Evolutionary conservation across 441 rosid species (phyloP).

Genomic region (Lepidium campestre): DNA sequence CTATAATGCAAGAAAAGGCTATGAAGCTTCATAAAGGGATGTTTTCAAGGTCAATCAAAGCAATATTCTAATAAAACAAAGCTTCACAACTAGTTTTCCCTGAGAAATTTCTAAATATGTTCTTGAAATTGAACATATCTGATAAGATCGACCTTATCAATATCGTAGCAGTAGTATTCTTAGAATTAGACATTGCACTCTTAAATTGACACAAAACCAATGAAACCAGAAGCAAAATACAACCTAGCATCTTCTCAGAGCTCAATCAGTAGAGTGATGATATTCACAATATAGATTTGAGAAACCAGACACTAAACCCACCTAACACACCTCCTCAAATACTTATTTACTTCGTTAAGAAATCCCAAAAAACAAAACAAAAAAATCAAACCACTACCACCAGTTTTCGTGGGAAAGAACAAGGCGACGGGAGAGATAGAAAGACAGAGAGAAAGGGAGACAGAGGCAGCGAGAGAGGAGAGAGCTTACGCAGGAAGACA

Average conservation of each 20-base stretch:
- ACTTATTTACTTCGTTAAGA: background rate
- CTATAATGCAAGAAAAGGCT: background rate
- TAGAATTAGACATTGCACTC: background rate
- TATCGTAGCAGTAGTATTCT: too few species aligned
- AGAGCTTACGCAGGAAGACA: background rate
- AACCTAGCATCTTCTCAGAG: background rate
- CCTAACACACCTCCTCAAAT: background rate
- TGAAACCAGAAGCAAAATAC: background rate
- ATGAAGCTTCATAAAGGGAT: background rate
- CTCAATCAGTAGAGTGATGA: background rate
- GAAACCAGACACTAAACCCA: background rate
- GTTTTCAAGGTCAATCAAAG: background rate
- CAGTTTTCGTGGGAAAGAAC: background rate
- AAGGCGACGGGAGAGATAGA: background rate
- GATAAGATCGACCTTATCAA: too few species aligned
- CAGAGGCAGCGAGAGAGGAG: slow-evolving; percentile 1
- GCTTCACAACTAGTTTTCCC: background rate
- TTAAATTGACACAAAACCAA: background rate
- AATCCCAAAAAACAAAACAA: background rate
- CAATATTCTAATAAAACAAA: background rate
- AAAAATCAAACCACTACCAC: background rate
- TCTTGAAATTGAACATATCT: background rate
- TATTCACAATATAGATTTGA: background rate
- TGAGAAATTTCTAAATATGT: background rate
- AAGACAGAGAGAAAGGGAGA: background rate